Evolutionary conservation across 2,329 filamentous ascomycete species (phyloP), one percentile per base, ranked within the genome.

Genomic region (Orbilia javanica): DNA sequence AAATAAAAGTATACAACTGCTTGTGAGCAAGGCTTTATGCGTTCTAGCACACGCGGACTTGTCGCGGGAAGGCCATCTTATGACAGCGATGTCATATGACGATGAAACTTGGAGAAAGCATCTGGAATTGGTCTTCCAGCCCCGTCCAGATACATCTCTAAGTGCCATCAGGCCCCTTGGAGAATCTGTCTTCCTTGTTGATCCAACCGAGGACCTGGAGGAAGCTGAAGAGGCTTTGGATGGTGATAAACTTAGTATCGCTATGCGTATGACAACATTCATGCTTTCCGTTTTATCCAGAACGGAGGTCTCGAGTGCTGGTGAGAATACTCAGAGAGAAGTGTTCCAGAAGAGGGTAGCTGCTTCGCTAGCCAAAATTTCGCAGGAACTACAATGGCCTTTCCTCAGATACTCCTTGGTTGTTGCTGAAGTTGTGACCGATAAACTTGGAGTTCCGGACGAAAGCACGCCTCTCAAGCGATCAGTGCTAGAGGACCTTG

Each of bases 91-190:
- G 46, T 31, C 80, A 10, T 82, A 81, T 48, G 31, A 53, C 1
- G 74, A 79, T 25, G 80, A 80, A 11, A 50, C 73, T n/a, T 82
- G 81, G 81, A 73, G 79, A 52, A 31, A 60, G 22, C 67, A 65
- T 20, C 39, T 81, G 7, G 44, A 36, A 20, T 67, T 67, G 4
- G 71, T 80, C 18, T 80, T 80, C 50, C 42, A 73, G 55, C 64
- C 20, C 10, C 48, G 69, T 15, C 72, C 79, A 4, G 88, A 89
- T 77, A 86, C 88, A 4, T 90, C 93, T 0, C 84, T 97, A 2
- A 89, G 93, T 0, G 88, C 97, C 3, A 93, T 91, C 1, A 94
- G 90, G 82, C 87, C 87, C 25, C 85, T 97, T 5, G 90, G 89
- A 0, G 93, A 93, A 2, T 89, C 89, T 0, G 88, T 92, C 4